Evolutionary conservation across 1,139 yeast species (phyloP).

Genomic region (Suzukiozyma palmioleophila): DNA sequence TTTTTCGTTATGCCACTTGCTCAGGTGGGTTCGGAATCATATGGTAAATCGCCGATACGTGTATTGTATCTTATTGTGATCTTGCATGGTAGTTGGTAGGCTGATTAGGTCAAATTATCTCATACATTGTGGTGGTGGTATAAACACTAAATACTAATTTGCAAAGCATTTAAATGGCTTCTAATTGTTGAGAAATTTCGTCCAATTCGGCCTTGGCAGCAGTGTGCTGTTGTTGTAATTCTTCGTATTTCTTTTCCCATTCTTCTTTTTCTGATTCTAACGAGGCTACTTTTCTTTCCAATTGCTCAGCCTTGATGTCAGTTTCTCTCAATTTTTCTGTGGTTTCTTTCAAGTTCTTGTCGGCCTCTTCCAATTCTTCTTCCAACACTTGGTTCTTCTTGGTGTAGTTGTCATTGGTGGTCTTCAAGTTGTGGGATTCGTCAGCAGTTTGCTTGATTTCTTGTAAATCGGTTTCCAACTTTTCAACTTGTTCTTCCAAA

Average conservation of each 20-base stretch:
- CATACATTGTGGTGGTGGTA: not conserved
- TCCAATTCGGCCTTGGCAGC: constrained; percentile 87
- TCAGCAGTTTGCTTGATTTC: constrained; percentile 89
- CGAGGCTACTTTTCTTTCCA: constrained; percentile 91
- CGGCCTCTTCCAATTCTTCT: constrained; percentile 90
- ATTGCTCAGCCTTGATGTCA: constrained; percentile 94
- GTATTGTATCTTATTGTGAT: not conserved
- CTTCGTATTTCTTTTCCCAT: constrained; percentile 90
- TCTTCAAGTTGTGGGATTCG: constrained; percentile 84
- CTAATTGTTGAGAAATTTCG: constrained; percentile 91
- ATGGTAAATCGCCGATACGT: too few relatives aligned
- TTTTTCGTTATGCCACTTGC: not conserved
- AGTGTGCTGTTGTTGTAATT: constrained; percentile 73
- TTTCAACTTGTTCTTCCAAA: constrained; percentile 87
- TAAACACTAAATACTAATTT: not conserved
- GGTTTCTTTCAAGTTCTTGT: constrained; percentile 87
- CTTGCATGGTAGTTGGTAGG: too few relatives aligned
- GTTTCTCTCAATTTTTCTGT: constrained; percentile 93
- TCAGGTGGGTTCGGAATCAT: not conserved
- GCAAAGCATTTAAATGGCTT: constrained; percentile 57
- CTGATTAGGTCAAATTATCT: not conserved
- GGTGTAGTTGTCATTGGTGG: constrained; percentile 85
- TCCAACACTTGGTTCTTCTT: constrained; percentile 92
- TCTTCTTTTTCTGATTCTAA: constrained; percentile 91
- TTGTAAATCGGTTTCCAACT: constrained; percentile 72